Evolutionary conservation across 1,284 basidiomycete genomes (phyloP), one percentile per base, ranked within the genome.

Genomic region (Rhodotorula sp.): DNA sequence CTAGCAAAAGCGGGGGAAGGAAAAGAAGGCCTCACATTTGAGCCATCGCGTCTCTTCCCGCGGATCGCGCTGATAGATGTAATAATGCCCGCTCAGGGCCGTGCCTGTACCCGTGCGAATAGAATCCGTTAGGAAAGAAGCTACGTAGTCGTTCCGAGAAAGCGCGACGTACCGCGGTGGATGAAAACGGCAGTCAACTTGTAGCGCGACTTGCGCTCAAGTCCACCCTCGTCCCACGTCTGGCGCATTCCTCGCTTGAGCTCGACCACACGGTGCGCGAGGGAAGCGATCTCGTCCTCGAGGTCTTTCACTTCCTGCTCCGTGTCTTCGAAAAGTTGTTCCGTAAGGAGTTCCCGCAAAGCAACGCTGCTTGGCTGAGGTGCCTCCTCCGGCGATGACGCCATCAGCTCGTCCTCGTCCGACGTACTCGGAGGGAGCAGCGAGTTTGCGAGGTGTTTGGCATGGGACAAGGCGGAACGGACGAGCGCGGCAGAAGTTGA

Each of bases 171-270:
- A 55, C 93, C 94, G 53, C 95, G 89, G 81, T 99, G 95, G 77
- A 98, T 91, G 82, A 98, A 99, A 20, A 98, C 95, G 20, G 92
- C 91, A 0, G 92, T 93, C 54, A 99, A 85, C 78, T 95, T 91
- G 79, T 98, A 99, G 63, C 42, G 46, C 60, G 60, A 62, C 46
- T 14, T 17, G n/a, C 30, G 46, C 10, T 24, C 37, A 14, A 29
- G 18, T 45, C 22, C 55, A 12, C 20, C 20, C 20, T 45, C 66
- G 12, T n/a, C 82, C 96, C 96, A 99, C 14, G 95, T 78, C 3
- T 81, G 81, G 75, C 95, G 91, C 59, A 96, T 82, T 67, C 89
- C 85, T 20, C 83, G 80, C 80, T 70, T 62, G 20, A 70, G 30
- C 37, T 70, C 66, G 6, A 45, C 57, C 8, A 75, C 54, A n/a